A percentile compares a stretch with the other conserved stretches of the same genome.
Evolutionary conservation across 2,329 filamentous ascomycete species (phyloP).

Genomic region (Dichotomopilus funicola): DNA sequence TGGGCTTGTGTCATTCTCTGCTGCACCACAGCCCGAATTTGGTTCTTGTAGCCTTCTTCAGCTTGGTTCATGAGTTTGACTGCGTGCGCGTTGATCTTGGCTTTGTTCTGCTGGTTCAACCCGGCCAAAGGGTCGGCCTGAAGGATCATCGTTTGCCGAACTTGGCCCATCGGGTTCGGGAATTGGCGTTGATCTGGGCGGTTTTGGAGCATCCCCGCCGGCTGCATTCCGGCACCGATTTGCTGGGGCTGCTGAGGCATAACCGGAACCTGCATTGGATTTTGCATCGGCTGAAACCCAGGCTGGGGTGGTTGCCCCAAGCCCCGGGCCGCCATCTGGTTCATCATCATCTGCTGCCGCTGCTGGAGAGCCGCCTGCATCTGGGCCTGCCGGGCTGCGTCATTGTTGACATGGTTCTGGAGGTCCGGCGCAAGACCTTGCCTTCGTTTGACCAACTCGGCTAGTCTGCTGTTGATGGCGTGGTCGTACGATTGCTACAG

Average conservation of each 20-base stretch:
- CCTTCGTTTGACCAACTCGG: slow-evolving; percentile 46
- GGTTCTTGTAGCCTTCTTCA: slow-evolving; percentile 40
- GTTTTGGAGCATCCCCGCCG: slow-evolving; percentile 36
- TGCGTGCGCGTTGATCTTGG: slow-evolving; percentile 41
- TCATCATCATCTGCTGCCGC: slow-evolving; percentile 46
- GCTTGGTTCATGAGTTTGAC: slow-evolving; percentile 34
- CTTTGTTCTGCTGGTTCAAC: slow-evolving; percentile 38
- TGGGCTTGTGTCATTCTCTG: slow-evolving; percentile 34
- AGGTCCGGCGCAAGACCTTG: slow-evolving; percentile 44
- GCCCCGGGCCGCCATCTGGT: slow-evolving; percentile 43
- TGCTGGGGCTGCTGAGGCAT: slow-evolving; percentile 40
- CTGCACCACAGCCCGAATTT: slow-evolving; percentile 36
- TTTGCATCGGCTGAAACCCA: slow-evolving; percentile 52
- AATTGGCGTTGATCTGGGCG: slow-evolving; percentile 36
- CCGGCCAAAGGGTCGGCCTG: slow-evolving; percentile 32
- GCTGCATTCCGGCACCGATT: slow-evolving; percentile 37
- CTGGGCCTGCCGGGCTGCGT: slow-evolving; percentile 25
- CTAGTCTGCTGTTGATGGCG: slow-evolving; percentile 38
- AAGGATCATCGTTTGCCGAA: slow-evolving; percentile 28
- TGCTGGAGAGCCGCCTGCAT: slow-evolving; percentile 26
- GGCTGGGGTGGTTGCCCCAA: slow-evolving; percentile 46
- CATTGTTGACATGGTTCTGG: slow-evolving; percentile 41
- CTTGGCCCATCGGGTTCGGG: slow-evolving; percentile 31
- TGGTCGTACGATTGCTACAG: slow-evolving; percentile 45
- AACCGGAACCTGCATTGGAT: slow-evolving; percentile 50